A percentile compares a stretch with the other conserved stretches of the same genome.
phyloP scores from a whole-genome alignment of 2,329 filamentous ascomycete species.

The Lachnellula hyalina region DNA sequence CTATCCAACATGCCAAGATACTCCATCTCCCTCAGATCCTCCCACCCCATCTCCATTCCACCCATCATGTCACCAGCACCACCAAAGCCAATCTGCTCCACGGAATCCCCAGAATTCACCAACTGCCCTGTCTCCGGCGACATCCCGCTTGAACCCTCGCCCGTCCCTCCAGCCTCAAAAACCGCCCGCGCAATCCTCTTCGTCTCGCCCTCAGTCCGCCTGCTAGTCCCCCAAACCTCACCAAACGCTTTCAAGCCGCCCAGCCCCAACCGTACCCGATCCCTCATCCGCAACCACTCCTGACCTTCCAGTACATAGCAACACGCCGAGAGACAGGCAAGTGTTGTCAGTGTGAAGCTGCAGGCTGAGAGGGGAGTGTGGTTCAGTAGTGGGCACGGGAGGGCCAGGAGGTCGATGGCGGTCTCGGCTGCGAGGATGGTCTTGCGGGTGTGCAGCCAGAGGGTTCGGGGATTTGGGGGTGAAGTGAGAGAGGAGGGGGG shows the following conservation, averaged over 20 bases:
- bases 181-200: constrained; percentile 20
- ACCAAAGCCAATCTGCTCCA: background rate
- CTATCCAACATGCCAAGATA: constrained; percentile 1
- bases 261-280: constrained; percentile 52
- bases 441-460: constrained; percentile 49
- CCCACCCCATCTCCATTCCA: background rate
- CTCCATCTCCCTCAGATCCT: background rate
- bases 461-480: constrained; percentile 8
- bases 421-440: constrained; percentile 54
- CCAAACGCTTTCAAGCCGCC: constrained; percentile 52
- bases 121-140: constrained; percentile 4
- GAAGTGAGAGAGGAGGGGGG: constrained; percentile 6
- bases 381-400: constrained; percentile 48
- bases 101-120: background rate
- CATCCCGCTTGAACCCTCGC: background rate
- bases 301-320: constrained; percentile 41
- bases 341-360: constrained; percentile 48
- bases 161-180: constrained; percentile 2
- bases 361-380: constrained; percentile 56
- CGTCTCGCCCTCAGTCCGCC: constrained; percentile 46
- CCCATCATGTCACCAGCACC: background rate
- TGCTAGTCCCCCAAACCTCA: constrained; percentile 52
- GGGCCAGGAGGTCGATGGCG: constrained; percentile 47
- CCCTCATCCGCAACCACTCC: constrained; percentile 40
- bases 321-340: constrained; percentile 56